Evolutionary conservation across 371 early-diverging fungal species (phyloP), one percentile per base, ranked within the genome.

Genomic region (Mortierella sp.): DNA sequence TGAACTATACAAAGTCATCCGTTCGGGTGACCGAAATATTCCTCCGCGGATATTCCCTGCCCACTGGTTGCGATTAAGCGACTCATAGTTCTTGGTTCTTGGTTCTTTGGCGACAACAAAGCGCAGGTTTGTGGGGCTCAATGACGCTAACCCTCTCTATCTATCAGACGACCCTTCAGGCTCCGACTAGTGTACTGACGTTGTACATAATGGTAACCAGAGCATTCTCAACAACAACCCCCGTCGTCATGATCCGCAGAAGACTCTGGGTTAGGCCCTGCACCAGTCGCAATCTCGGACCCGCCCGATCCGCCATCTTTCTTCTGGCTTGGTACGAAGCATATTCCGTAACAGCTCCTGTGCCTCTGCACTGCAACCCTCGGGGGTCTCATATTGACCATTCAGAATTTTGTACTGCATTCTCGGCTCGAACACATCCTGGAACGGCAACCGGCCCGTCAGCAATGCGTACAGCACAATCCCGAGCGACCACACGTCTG

Each of bases 401-500:
- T 84, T 82, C 64, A 89, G 81, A 52, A 95, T 94, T 65, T 84
- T 87, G 68, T 87, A 81, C 74, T 91, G 92, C 57, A 96, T 66
- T 11, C 95, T 79, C 0, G 93, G 88, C 46, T 89, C 85, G 65
- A 87, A 95, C n/a, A 82, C 86, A 71, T 95, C 96, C 51, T 76
- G 76, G 76, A 95, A 95, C 3, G 97, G 96, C 25, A 96, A 82
- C 28, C 74, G 66, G 15, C 94, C 94, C 0, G 89, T 84, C 18
- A 93, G 70, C 56, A 95, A 72, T 4, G 92, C 90, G 75, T 87
- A 96, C 16, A 95, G 70, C 1, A 95, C 85, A 14, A 94, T 89
- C 1, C 94, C 97, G 11, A 96, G 80, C 1, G 94, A 86, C 97
- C 97, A 96, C 21, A 97, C 84, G 72, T 96, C 95, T 4, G 90